Evolutionary conservation across 2,329 filamentous ascomycete species (phyloP).

Genomic region (Fonsecaea monophora): DNA sequence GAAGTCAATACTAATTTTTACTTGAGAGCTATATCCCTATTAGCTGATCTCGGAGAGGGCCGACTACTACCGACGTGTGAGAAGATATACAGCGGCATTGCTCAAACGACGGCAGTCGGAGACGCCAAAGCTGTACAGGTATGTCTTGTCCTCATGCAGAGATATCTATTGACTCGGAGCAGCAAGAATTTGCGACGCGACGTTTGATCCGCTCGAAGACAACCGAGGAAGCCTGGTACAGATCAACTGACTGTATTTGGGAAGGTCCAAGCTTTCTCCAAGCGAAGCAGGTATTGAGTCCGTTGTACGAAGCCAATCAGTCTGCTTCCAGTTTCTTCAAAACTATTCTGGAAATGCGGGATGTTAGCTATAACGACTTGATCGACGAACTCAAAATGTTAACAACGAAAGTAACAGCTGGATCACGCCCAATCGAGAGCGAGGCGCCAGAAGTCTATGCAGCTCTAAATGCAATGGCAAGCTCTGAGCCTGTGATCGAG

Average conservation of each 20-base stretch:
- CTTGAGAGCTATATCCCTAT: slow-evolving; percentile 10
- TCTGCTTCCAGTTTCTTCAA: slow-evolving; percentile 27
- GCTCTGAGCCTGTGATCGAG: slow-evolving; percentile 15
- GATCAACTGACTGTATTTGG: slow-evolving; percentile 29
- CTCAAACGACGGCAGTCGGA: slow-evolving; percentile 18
- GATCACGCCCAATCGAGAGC: background rate
- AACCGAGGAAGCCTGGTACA: slow-evolving; percentile 20
- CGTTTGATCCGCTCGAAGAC: slow-evolving; percentile 17
- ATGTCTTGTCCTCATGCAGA: slow-evolving; percentile 14
- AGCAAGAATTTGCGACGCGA: slow-evolving; percentile 17
- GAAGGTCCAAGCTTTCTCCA: slow-evolving; percentile 25
- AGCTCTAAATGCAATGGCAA: slow-evolving; percentile 16
- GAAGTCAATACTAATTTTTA: slow-evolving; percentile 21
- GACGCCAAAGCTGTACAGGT: slow-evolving; percentile 17
- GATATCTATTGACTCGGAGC: slow-evolving; percentile 6
- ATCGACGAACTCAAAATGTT: slow-evolving; percentile 29
- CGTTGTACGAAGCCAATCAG: slow-evolving; percentile 22
- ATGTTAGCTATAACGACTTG: slow-evolving; percentile 19
- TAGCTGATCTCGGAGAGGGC: background rate
- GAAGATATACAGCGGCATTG: slow-evolving; percentile 26
- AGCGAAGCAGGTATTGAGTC: slow-evolving; percentile 20
- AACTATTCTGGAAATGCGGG: slow-evolving; percentile 22
- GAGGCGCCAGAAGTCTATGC: slow-evolving; percentile 11
- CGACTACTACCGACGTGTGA: slow-evolving; percentile 18
- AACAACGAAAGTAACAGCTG: background rate